Conservation (phyloP, 805 yeast genomes). For the Isabelozyma heimii region DNA sequence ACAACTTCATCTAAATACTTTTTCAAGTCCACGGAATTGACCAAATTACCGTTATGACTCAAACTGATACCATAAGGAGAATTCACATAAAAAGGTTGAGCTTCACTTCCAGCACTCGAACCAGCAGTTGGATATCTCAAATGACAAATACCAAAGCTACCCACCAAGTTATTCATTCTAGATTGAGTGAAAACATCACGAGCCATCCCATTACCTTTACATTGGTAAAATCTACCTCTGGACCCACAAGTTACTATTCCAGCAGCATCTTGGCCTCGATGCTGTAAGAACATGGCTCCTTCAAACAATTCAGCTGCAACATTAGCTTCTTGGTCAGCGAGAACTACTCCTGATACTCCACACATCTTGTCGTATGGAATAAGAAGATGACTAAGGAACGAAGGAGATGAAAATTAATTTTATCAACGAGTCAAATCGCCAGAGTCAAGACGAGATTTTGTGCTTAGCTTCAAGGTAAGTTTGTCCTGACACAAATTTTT, state of each 20-base stretch:
- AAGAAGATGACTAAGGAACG: not conserved
- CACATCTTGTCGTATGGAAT: slow-evolving; percentile 59
- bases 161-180: slow-evolving; percentile 76
- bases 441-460: not conserved
- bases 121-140: slow-evolving; percentile 98
- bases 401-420: not conserved
- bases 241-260: slow-evolving; percentile 96
- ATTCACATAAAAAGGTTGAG: slow-evolving; percentile 97
- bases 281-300: slow-evolving; percentile 90
- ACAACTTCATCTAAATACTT: slow-evolving; percentile 86
- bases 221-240: slow-evolving; percentile 91
- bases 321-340: slow-evolving; percentile 66
- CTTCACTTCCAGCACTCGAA: slow-evolving; percentile 90
- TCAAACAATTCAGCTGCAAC: slow-evolving; percentile 92
- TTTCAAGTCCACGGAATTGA: slow-evolving; percentile 76
- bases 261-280: slow-evolving; percentile 99
- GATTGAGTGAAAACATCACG: slow-evolving; percentile 90
- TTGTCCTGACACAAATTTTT: not conserved
- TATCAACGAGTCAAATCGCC: not conserved
- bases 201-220: slow-evolving; percentile 99
- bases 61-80: slow-evolving; percentile 91
- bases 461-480: not conserved
- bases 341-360: slow-evolving; percentile 87
- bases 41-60: slow-evolving; percentile 93
- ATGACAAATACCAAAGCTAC: slow-evolving; percentile 95